Base-by-base conservation (phyloP, 805 yeast species). In the Naumovozyma castellii region DNA sequence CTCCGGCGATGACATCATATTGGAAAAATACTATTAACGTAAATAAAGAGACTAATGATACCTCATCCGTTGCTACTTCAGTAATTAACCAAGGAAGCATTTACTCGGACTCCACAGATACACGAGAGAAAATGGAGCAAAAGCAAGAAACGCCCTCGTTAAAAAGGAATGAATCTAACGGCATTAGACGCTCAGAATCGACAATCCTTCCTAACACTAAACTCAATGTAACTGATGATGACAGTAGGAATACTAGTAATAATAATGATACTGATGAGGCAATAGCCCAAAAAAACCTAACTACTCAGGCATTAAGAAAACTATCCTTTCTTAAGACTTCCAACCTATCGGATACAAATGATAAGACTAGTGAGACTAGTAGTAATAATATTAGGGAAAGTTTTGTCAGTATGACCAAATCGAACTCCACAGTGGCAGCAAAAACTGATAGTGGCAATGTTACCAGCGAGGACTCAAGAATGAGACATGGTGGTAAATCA, bases 301-400 rank as follows among this genome's bases (percentile, higher is more conserved):
- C 72, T 0, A 61, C 65, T 8, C 66, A 64, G 41, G 71, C 72
- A 1, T 39, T 67, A 37, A 56, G 60, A 30, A 63, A 61, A 34
- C 48, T 68, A 27, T 59, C 66, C 2, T 43, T 56, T 2, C 38
- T 67, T 35, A 57, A 43, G 22, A 34, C 42, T 4, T 32, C 28
- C 2, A 36, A 37, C 5, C 20, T 36, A 2, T 16, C 35, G 10
- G 32, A 15, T 35, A 32, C 32, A 2, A 35, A 36, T 29, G 19
- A 15, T 32, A 32, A 4, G 13, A 32, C 4, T 18, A n/a, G 4
- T 5, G 13, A 16, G 10, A 16, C 6, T 32, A 32, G 15, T 18
- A 32, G 16, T 15, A 32, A 9, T 29, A 29, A 6, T n/a, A 6
- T 29, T 8, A 29, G 8, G 13, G 32, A 29, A 12, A 29, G 14